Evolutionary conservation across 176 grass and related monocot species (phyloP).

Genomic region (Phragmites australis): DNA sequence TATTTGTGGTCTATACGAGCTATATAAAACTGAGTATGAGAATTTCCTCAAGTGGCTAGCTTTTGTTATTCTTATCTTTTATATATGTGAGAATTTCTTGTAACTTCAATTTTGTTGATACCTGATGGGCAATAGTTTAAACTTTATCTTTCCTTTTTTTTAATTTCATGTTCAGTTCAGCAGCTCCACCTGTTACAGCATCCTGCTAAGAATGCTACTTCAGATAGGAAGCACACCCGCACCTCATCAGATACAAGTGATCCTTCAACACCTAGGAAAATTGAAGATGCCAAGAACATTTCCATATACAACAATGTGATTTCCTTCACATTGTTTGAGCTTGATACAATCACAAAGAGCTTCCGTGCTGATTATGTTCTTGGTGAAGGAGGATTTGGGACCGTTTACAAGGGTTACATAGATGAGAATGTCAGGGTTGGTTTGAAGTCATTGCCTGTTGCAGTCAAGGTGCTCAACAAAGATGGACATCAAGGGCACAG

Average conservation of each 20-base stretch:
- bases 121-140: background rate
- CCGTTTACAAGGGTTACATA: conserved; percentile 99
- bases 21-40: background rate
- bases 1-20: background rate
- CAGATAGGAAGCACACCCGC: conserved; percentile 62
- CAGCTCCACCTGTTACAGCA: conserved; percentile 91
- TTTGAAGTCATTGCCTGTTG: conserved; percentile 93
- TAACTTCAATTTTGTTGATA: background rate
- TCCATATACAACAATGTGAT: conserved; percentile 97
- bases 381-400: conserved; percentile 96
- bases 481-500: conserved; percentile 96
- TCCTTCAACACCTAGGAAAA: conserved; percentile 68
- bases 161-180: conserved; percentile 67
- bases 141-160: conserved; percentile 14
- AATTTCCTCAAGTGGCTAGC: background rate
- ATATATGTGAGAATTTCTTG: background rate
- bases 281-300: conserved; percentile 92
- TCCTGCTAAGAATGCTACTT: conserved; percentile 58
- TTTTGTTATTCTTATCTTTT: background rate
- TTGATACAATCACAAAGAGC: conserved; percentile 97
- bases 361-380: conserved; percentile 94
- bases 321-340: conserved; percentile 91
- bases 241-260: conserved; percentile 80
- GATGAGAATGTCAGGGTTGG: conserved; percentile 98
- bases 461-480: conserved; percentile 98